Evolutionary conservation across 2,329 filamentous ascomycete genomes (phyloP).

Genomic region (Elsinoe perseae): DNA sequence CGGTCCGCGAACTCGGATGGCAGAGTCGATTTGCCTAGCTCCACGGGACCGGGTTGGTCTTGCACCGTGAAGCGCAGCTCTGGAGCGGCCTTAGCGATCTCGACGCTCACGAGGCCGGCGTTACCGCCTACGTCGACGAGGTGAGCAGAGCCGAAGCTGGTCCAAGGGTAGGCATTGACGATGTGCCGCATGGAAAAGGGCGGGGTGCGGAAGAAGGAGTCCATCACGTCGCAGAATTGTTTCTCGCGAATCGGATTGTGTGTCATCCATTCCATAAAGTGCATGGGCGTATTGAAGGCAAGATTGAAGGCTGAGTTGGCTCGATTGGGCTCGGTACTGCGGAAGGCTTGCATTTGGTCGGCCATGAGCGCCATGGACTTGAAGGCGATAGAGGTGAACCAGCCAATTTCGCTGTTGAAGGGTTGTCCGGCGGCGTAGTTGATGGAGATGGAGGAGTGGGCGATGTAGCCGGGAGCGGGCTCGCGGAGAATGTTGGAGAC

Average conservation of each 20-base stretch:
- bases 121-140: conserved; percentile 24
- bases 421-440: conserved; percentile 1
- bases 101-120: conserved; percentile 15
- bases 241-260: conserved; percentile 10
- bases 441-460: conserved; percentile 14
- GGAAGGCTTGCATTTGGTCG: conserved; percentile 5
- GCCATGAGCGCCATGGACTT: conserved; percentile 5
- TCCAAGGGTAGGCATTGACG: conserved; percentile 12
- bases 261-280: conserved; percentile 12
- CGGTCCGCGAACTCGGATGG: conserved; percentile 14
- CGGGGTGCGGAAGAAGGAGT: conserved; percentile 10
- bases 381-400: conserved; percentile 8
- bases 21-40: conserved; percentile 16
- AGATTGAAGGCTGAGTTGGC: conserved; percentile 14
- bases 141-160: background rate
- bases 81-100: conserved; percentile 3
- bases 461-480: background rate
- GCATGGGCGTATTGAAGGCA: conserved; percentile 3
- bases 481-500: conserved; percentile 11
- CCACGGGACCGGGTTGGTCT: conserved; percentile 32
- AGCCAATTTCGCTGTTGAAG: conserved; percentile 13
- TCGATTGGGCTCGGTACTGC: background rate
- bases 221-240: conserved; percentile 14
- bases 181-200: conserved; percentile 11
- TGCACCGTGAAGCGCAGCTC: conserved; percentile 39